These are phyloP conservation scores for Apiotrichum mycotoxinovorans DNA, from an alignment of 1,284 basidiomycete species.

Conservation along the genomic window DNA sequence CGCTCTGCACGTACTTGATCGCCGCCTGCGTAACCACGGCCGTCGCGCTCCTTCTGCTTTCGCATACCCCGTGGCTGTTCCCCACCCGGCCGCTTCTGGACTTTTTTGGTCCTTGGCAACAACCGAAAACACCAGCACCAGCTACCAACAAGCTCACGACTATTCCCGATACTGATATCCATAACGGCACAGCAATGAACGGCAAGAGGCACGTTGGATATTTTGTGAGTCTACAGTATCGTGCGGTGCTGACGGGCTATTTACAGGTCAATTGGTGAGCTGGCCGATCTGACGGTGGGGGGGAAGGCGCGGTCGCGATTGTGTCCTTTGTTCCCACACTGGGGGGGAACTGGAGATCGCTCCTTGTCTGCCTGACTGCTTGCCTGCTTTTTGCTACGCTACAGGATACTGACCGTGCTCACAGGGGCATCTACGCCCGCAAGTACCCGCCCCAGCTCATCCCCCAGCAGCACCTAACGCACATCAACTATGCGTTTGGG, in stretches of 20 bases:
- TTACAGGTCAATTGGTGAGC: constrained; percentile 36
- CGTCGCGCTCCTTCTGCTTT: constrained; percentile 1
- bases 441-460: constrained; percentile 69
- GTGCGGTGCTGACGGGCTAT: not conserved
- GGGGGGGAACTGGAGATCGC: no score
- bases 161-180: no score
- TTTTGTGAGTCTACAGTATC: constrained; percentile 30
- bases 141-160: not conserved
- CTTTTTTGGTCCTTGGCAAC: not conserved
- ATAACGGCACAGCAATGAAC: constrained; percentile 3
- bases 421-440: constrained; percentile 86
- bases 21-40: not conserved
- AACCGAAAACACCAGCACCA: not conserved
- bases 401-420: not conserved
- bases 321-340: not conserved
- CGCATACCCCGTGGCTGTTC: constrained; percentile 3
- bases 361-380: no score
- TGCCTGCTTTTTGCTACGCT: no score
- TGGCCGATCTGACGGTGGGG: no score
- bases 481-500: constrained; percentile 86
- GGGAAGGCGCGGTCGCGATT: no score
- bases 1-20: not conserved
- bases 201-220: constrained; percentile 35
- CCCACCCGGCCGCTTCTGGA: not conserved
- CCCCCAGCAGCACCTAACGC: constrained; percentile 65